These are phyloP conservation scores for Cercospora canescens DNA, from an alignment of 2,329 filamentous ascomycete species.

Conservation along the genomic window DNA sequence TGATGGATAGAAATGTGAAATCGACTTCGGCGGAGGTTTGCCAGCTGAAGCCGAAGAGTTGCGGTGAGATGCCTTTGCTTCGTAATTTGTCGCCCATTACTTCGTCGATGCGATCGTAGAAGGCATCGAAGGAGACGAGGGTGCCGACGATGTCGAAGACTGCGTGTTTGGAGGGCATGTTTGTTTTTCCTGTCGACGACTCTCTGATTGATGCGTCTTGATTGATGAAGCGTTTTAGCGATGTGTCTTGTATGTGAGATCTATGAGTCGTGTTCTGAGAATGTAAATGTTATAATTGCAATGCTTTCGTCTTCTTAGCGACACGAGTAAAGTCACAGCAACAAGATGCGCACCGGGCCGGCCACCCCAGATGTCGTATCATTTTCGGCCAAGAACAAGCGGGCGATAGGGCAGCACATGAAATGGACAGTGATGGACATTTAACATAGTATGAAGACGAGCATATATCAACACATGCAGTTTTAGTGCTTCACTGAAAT, in stretches of 20 bases:
- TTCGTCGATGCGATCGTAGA: constrained; percentile 43
- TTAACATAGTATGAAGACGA: background rate
- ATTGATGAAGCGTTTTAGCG: background rate
- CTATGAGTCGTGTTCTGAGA: background rate
- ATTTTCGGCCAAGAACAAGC: background rate
- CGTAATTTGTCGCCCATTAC: constrained; percentile 46
- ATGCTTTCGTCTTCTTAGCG: background rate
- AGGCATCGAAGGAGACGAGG: constrained; percentile 49
- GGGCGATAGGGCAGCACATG: background rate
- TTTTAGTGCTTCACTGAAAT: background rate
- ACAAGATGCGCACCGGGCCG: background rate
- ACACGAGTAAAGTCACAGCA: background rate
- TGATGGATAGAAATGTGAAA: constrained; percentile 52
- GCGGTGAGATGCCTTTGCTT: constrained; percentile 42
- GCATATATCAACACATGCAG: background rate
- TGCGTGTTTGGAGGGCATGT: constrained; percentile 28
- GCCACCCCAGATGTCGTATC: background rate
- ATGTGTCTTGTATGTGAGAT: background rate
- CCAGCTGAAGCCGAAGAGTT: constrained; percentile 50
- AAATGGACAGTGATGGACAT: background rate
- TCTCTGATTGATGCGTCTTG: background rate
- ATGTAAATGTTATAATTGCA: background rate
- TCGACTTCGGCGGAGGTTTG: constrained; percentile 51
- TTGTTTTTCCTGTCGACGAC: background rate
- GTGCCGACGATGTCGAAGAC: constrained; percentile 53